phyloP scores from a whole-genome alignment of 2,329 filamentous ascomycete genomes.

The Penicillium italicum region DNA sequence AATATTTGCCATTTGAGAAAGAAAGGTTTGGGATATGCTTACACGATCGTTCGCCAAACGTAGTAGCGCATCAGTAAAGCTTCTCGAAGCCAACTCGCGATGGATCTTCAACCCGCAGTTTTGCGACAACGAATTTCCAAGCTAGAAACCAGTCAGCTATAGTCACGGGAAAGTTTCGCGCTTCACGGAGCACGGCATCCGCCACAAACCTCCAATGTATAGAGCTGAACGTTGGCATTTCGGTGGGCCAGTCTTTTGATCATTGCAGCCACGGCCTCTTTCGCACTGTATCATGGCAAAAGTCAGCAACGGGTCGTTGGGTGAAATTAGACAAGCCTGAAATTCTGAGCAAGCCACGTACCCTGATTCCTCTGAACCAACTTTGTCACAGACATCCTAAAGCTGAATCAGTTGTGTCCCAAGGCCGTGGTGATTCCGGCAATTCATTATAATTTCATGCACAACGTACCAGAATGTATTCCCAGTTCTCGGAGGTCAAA shows the following conservation, averaged over 20 bases:
- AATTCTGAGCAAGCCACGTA: conserved; percentile 23
- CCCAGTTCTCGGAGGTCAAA: conserved; percentile 80
- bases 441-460: not conserved
- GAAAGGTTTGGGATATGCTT: conserved; percentile 14
- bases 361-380: conserved; percentile 50
- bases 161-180: not conserved
- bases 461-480: conserved; percentile 58
- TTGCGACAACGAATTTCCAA: conserved; percentile 85
- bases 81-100: conserved; percentile 82
- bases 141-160: conserved; percentile 46
- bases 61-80: conserved; percentile 89
- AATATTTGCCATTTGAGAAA: not conserved
- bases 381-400: conserved; percentile 60
- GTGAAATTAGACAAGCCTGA: not conserved
- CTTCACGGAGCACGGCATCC: not conserved
- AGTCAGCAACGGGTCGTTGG: conserved; percentile 12
- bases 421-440: not conserved
- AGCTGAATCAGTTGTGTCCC: conserved; percentile 10
- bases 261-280: conserved; percentile 82
- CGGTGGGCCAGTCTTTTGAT: conserved; percentile 90
- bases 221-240: conserved; percentile 93
- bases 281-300: conserved; percentile 49
- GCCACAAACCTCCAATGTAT: conserved; percentile 72
- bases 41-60: conserved; percentile 82
- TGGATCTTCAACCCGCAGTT: conserved; percentile 87